Conservation (phyloP, 768 basidiomycete species). For the Asterophora lycoperdoides region DNA sequence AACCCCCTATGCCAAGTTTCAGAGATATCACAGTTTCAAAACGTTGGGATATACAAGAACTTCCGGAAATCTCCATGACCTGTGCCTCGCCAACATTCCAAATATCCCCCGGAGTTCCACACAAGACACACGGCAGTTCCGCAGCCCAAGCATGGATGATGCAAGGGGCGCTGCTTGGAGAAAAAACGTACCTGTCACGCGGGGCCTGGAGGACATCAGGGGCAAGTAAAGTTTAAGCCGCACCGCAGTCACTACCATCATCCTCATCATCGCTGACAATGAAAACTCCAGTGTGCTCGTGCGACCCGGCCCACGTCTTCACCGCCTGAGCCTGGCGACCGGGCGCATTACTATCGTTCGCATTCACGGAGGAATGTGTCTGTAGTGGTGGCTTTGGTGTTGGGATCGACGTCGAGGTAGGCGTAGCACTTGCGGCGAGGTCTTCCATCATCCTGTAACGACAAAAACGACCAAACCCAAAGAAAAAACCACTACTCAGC, state of each 20-base stretch:
- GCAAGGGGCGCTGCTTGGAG: background rate
- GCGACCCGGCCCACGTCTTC: constrained; percentile 44
- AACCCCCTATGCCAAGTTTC: constrained; percentile 14
- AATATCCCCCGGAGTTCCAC: too few relatives aligned
- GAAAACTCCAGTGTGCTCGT: constrained; percentile 38
- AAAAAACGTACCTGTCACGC: constrained; percentile 11
- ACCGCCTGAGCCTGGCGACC: constrained; percentile 15
- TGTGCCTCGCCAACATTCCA: too few relatives aligned
- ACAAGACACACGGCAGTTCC: background rate
- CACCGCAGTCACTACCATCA: constrained; percentile 18
- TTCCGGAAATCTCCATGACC: constrained; percentile 11
- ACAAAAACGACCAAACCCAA: constrained; percentile 14
- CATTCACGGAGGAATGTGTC: background rate
- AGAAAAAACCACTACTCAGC: constrained; percentile 20
- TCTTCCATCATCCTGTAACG: constrained; percentile 35
- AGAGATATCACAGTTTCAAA: constrained; percentile 15
- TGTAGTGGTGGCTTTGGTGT: background rate
- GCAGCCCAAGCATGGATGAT: background rate
- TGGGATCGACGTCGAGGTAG: background rate
- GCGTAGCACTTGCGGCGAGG: constrained; percentile 9
- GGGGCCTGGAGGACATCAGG: background rate
- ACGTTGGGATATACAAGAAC: constrained; percentile 17
- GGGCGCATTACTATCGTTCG: constrained; percentile 5
- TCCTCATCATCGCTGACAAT: constrained; percentile 37
- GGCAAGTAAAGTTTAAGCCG: background rate